Conservation (phyloP, 148 eudicot species). For the Selenicereus undatus region DNA sequence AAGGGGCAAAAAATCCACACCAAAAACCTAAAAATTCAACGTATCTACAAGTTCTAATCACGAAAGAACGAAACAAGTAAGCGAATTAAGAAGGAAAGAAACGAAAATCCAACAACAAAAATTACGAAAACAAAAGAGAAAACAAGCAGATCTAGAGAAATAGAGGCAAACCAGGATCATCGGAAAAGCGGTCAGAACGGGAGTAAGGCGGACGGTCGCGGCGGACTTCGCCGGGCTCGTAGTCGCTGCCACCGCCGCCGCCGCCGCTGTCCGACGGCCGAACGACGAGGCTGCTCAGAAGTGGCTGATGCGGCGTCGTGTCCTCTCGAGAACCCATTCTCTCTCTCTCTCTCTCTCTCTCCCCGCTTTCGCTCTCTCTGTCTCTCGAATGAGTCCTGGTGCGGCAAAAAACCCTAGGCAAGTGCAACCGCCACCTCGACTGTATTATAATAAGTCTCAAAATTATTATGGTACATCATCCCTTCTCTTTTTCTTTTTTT, state of each 20-base stretch:
- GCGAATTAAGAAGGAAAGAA: not conserved
- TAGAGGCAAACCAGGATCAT: constrained; percentile 46
- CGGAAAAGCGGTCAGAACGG: constrained; percentile 62
- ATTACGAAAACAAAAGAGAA: not conserved
- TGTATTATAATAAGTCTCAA: too few species aligned
- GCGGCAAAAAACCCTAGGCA: constrained; percentile 15
- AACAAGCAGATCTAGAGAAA: not conserved
- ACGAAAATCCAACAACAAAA: not conserved
- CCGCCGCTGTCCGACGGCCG: constrained; percentile 67
- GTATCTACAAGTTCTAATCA: not conserved
- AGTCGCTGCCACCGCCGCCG: constrained; percentile 58
- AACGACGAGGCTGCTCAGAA: constrained; percentile 84
- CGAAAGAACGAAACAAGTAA: not conserved
- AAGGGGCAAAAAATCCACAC: too few species aligned
- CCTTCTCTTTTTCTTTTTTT: too few species aligned
- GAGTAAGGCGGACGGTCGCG: constrained; percentile 58
- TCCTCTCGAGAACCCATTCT: constrained; percentile 73
- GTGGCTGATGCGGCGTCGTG: constrained; percentile 72
- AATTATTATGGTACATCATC: too few species aligned
- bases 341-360: constrained; percentile 1
- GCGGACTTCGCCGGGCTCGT: constrained; percentile 93
- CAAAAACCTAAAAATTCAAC: not conserved
- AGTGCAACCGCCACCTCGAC: not conserved
- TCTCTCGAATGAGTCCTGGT: not conserved
- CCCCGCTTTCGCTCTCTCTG: not conserved